phyloP scores from a whole-genome alignment of 352 stramenopile species.

The Pythium insidiosum region DNA sequence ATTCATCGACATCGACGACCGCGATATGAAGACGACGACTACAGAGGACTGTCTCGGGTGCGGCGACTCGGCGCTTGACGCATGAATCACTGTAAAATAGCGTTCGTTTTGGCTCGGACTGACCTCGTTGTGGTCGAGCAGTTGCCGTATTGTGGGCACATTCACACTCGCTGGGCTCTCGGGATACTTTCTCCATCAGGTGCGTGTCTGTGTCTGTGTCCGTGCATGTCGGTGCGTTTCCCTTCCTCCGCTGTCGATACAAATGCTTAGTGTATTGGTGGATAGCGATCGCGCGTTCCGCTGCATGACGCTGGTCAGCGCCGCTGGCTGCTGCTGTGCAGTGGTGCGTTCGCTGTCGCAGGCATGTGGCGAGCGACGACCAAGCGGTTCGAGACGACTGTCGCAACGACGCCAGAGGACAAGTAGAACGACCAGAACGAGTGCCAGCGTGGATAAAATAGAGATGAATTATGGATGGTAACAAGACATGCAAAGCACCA shows the following conservation, averaged over 20 bases:
- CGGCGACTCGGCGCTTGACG: too few species aligned
- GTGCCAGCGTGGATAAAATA: too few species aligned
- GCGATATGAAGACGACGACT: too few species aligned
- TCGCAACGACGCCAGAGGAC: too few species aligned
- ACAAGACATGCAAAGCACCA: too few species aligned
- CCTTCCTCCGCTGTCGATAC: neutral
- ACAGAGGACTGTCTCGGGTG: slow-evolving; percentile 14
- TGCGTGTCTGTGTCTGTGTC: slow-evolving; percentile 14
- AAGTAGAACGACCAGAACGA: too few species aligned
- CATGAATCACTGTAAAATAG: too few species aligned
- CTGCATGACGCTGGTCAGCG: slow-evolving; percentile 33
- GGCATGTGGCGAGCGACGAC: slow-evolving; percentile 47
- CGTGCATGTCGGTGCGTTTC: too few species aligned
- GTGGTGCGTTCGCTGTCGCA: slow-evolving; percentile 30
- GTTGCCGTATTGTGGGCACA: slow-evolving; percentile 49
- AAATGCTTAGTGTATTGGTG: neutral
- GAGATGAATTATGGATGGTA: too few species aligned
- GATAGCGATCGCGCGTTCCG: slow-evolving; percentile 34
- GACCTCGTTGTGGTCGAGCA: slow-evolving; percentile 5
- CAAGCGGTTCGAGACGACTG: slow-evolving; percentile 27
- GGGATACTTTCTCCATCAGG: slow-evolving; percentile 50
- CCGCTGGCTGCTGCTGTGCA: slow-evolving; percentile 48
- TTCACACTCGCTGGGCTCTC: slow-evolving; percentile 41
- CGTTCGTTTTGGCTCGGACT: neutral
- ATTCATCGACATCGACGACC: too few species aligned